Conservation (phyloP, 345 rosid species). For the Camelina sativa region DNA sequence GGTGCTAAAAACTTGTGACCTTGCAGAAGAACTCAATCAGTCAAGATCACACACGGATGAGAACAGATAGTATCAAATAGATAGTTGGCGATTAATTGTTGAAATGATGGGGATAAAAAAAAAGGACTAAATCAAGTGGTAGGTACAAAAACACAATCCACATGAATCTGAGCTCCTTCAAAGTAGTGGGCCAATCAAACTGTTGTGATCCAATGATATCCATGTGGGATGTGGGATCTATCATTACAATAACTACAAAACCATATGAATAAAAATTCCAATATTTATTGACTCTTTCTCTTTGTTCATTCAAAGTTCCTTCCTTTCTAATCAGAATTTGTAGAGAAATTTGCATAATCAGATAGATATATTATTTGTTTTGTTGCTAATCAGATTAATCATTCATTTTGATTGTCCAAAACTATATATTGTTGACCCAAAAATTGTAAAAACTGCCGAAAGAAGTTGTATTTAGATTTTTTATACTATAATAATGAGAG, state of each 20-base stretch:
- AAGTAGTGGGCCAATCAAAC: conserved; percentile 39
- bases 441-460: conserved; percentile 21
- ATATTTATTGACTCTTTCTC: conserved; percentile 14
- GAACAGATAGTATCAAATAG: conserved; percentile 25
- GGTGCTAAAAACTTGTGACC: background rate
- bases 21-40: background rate
- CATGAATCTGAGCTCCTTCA: conserved; percentile 43
- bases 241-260: conserved; percentile 30
- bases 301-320: background rate
- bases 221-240: conserved; percentile 45
- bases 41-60: conserved; percentile 38
- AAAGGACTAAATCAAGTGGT: conserved; percentile 31
- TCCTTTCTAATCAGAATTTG: background rate
- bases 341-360: background rate
- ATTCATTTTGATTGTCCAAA: background rate
- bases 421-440: background rate
- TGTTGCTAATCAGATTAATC: conserved; percentile 1
- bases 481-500: background rate
- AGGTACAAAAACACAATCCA: conserved; percentile 47
- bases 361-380: background rate
- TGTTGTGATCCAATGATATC: conserved; percentile 47
- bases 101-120: conserved; percentile 9
- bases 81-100: conserved; percentile 30
- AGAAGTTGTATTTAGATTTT: background rate
- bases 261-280: conserved; percentile 9